Base-by-base conservation (phyloP, 768 basidiomycete species). In the Astraeus odoratus region DNA sequence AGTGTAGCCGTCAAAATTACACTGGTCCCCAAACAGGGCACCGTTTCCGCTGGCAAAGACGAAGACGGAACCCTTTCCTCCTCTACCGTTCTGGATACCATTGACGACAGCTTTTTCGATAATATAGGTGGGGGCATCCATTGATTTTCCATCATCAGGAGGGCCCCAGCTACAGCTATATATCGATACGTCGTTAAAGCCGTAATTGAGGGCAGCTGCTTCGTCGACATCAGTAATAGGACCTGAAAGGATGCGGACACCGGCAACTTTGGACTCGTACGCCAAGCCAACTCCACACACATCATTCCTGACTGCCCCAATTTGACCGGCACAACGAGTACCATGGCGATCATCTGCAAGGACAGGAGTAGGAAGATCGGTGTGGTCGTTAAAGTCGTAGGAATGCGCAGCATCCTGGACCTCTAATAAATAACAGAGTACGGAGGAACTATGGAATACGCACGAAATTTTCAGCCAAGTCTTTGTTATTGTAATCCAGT, bases 121-220 rank as follows among this genome's bases (percentile, higher is more conserved):
- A 39, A 99, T 72, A 55, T 88, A 85, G 12, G 78, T 80, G 0
- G 96, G 96, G 0, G 79, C 91, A 60, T 99, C 96, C 95, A 98
- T 97, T 1, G 87, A 81, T 56, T 73, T 72, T 8, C 95, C 95
- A 56, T 96, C 87, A 63, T 99, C 95, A 0, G 94, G 88, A 8
- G 96, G 96, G 5, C 96, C 96, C 96, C 96, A 99, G 44, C 88
- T 92, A 65, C 96, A 99, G 50, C 88, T 92, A 66, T 89, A 98
- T 55, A 92, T 91, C 20, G 86, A 88, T 41, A 86, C 91, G 53
- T 89, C 82, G 52, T 96, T 85, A 64, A 81, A 98, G 9, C 85
- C 91, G 63, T 85, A 96, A 66, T 99, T 99, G 46, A 99, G 78
- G 7, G 94, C 82, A 3, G 90, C 80, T 0, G 96, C 93, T 66